Evolutionary conservation across 805 yeast species (phyloP).

Genomic region (Saturnispora diversa): DNA sequence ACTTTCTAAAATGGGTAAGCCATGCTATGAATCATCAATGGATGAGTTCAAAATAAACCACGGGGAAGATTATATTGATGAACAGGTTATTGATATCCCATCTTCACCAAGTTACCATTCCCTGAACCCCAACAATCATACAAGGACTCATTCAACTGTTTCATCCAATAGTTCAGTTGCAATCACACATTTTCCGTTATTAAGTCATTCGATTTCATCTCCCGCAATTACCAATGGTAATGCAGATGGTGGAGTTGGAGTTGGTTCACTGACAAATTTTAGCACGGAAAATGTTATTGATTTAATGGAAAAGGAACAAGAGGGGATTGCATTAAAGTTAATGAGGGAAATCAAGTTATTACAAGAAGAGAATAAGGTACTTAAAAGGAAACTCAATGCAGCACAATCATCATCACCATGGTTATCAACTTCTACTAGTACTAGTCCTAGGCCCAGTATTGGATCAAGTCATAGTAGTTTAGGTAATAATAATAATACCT

Average conservation of each 20-base stretch:
- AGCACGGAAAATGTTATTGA: conserved; percentile 47
- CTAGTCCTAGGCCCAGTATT: conserved; percentile 9
- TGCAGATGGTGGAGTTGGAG: neutral
- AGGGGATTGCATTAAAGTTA: conserved; percentile 58
- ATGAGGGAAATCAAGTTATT: conserved; percentile 53
- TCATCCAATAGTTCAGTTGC: neutral
- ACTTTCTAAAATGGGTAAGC: too few relatives aligned
- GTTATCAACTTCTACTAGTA: conserved; percentile 13
- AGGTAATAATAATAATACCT: neutral
- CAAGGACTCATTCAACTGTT: neutral
- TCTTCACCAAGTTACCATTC: neutral
- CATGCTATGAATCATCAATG: too few relatives aligned
- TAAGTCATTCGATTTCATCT: too few relatives aligned
- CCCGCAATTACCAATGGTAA: too few relatives aligned
- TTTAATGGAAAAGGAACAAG: conserved; percentile 66
- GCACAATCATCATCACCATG: conserved; percentile 18
- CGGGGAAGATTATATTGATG: too few relatives aligned
- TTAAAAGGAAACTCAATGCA: conserved; percentile 28
- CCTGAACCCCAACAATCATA: too few relatives aligned
- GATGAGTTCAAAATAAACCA: too few relatives aligned
- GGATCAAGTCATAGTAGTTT: conserved; percentile 4
- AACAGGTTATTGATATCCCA: neutral
- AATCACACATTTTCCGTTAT: neutral
- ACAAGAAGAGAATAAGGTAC: conserved; percentile 43
- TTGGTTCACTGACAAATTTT: neutral